phyloP scores from a whole-genome alignment of 176 grass and related monocot species.

The Musa beccarii region DNA sequence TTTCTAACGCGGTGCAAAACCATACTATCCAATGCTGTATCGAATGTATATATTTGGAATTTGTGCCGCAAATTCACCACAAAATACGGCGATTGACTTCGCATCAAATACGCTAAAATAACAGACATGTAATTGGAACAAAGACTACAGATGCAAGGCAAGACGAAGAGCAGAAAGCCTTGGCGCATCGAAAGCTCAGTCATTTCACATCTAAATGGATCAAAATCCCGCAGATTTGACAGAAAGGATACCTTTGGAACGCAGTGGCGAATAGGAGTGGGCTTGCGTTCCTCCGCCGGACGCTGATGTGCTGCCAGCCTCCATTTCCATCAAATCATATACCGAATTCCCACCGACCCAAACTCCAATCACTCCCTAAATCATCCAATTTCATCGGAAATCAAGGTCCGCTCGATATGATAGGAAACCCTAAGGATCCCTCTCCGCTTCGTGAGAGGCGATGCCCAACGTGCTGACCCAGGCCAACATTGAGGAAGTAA shows the following conservation, averaged over 20 bases:
- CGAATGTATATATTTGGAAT: too few relatives aligned
- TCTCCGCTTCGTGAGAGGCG: too few relatives aligned
- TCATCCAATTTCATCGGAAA: conserved; percentile 21
- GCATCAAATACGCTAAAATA: too few relatives aligned
- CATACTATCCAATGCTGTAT: too few relatives aligned
- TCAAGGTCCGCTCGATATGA: neutral
- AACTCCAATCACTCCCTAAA: neutral
- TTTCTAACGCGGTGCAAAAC: too few relatives aligned
- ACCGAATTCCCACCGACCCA: neutral
- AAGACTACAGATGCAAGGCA: neutral
- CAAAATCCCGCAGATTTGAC: neutral
- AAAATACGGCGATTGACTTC: conserved; percentile 13
- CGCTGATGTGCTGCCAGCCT: conserved; percentile 45
- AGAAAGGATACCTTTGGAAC: conserved; percentile 51
- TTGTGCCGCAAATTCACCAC: neutral
- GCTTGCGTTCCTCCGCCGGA: conserved; percentile 16
- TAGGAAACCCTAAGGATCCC: too few relatives aligned
- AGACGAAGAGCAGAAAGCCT: neutral
- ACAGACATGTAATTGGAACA: neutral
- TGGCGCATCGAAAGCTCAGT: neutral
- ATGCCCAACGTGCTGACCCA: too few relatives aligned
- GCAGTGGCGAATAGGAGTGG: conserved; percentile 27
- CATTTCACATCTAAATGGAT: neutral
- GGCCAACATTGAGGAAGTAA: too few relatives aligned
- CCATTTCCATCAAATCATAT: conserved; percentile 26